A percentile compares a stretch with the other conserved stretches of the same genome.
Conservation (phyloP, 139 green algal species). For the Zygnema cylindricum region DNA sequence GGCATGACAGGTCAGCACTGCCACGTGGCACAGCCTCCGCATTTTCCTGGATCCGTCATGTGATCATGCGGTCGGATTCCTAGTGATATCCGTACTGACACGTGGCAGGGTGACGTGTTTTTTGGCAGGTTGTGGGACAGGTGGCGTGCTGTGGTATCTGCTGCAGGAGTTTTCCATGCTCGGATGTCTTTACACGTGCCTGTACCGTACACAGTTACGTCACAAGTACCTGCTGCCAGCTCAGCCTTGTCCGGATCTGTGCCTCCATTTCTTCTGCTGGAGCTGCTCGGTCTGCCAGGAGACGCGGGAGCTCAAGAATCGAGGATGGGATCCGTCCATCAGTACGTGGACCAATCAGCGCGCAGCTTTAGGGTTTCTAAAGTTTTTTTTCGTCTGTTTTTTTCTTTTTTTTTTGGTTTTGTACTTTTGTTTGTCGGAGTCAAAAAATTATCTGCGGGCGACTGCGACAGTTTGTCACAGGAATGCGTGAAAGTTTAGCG, state of each 20-base stretch:
- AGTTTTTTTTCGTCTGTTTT: too few species aligned
- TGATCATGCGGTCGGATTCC: not conserved
- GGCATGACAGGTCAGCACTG: constrained; percentile 29
- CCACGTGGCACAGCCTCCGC: too few species aligned
- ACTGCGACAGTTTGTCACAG: too few species aligned
- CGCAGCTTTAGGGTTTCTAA: too few species aligned
- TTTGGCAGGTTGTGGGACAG: constrained; percentile 5
- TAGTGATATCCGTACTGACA: too few species aligned
- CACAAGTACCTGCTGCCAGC: constrained; percentile 47
- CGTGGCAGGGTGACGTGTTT: not conserved
- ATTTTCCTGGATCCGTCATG: not conserved
- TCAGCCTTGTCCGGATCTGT: constrained; percentile 25
- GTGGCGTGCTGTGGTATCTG: not conserved
- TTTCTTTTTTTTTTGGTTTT: too few species aligned
- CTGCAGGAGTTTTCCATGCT: not conserved
- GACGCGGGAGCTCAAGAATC: constrained; percentile 45
- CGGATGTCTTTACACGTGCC: constrained; percentile 27
- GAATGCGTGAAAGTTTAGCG: too few species aligned
- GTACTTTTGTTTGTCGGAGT: too few species aligned
- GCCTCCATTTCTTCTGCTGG: constrained; percentile 35
- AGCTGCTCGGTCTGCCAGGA: constrained; percentile 41
- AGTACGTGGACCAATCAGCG: too few species aligned
- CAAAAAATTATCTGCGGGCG: too few species aligned
- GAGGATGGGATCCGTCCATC: constrained; percentile 21
- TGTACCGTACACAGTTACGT: constrained; percentile 31